These are phyloP conservation scores for Orbilia quercus DNA, from an alignment of 2,329 filamentous ascomycete species.

Conservation along the genomic window DNA sequence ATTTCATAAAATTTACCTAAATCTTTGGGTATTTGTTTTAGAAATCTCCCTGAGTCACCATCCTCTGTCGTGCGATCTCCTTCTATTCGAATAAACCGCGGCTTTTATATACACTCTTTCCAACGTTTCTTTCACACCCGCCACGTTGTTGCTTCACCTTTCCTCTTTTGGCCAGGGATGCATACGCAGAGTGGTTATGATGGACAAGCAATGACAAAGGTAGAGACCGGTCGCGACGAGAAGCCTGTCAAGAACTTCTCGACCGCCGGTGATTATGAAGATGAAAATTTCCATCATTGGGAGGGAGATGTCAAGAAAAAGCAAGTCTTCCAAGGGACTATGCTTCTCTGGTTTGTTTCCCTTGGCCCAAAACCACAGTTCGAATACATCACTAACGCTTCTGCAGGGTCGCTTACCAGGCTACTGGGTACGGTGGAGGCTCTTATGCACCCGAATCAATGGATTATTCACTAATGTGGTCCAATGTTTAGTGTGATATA, in stretches of 20 bases:
- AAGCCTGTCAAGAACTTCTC: slow-evolving; percentile 32
- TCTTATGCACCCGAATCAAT: too few species aligned
- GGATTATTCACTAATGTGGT: too few species aligned
- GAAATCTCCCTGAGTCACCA: neutral
- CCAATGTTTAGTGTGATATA: slow-evolving; percentile 69
- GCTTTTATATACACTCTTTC: neutral
- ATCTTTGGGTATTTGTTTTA: neutral
- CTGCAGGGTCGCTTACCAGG: slow-evolving; percentile 53
- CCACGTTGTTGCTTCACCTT: slow-evolving; percentile 39
- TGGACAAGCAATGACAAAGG: slow-evolving; percentile 55
- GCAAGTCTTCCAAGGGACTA: slow-evolving; percentile 51
- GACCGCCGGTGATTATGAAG: slow-evolving; percentile 42
- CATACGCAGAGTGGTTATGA: slow-evolving; percentile 52
- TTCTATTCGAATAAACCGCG: slow-evolving; percentile 2
- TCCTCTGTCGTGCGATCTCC: slow-evolving; percentile 9
- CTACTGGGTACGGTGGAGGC: slow-evolving; percentile 31
- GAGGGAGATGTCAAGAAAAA: slow-evolving; percentile 53
- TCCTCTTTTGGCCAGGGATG: slow-evolving; percentile 42
- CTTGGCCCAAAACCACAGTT: neutral
- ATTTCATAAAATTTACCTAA: slow-evolving; percentile 51
- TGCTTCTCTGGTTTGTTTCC: slow-evolving; percentile 43
- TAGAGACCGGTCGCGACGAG: slow-evolving; percentile 42
- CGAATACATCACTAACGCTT: neutral
- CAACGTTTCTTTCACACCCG: neutral
- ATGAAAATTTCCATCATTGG: slow-evolving; percentile 26